Conservation (phyloP, 108 stramenopile genomes). For the Cyclotella choctawhatcheeana region DNA sequence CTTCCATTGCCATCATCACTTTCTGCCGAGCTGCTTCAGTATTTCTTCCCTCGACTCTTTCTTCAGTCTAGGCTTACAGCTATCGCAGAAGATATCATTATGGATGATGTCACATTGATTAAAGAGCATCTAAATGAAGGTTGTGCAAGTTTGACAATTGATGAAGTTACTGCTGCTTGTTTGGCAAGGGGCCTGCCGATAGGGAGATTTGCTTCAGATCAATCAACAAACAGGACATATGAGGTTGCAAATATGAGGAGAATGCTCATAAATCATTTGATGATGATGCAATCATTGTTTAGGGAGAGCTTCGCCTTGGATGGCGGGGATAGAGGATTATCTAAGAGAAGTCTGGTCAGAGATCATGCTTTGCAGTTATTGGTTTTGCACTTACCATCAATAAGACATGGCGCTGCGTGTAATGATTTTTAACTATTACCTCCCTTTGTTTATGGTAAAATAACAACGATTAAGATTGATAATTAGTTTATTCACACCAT, state of each 20-base stretch:
- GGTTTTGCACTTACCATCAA: slow-evolving; percentile 36
- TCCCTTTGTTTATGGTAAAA: not conserved
- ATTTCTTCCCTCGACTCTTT: slow-evolving; percentile 16
- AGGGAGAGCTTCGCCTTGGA: not conserved
- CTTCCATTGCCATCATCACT: slow-evolving; percentile 17
- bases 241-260: slow-evolving; percentile 23
- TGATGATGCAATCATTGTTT: slow-evolving; percentile 30
- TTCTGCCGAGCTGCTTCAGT: slow-evolving; percentile 21
- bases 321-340: not conserved
- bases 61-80: slow-evolving; percentile 16
- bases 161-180: slow-evolving; percentile 7
- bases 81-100: slow-evolving; percentile 35
- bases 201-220: slow-evolving; percentile 4
- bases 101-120: slow-evolving; percentile 37
- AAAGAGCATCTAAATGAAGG: slow-evolving; percentile 21
- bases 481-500: not conserved
- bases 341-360: slow-evolving; percentile 34
- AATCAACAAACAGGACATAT: not conserved
- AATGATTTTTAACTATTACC: not conserved
- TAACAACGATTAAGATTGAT: slow-evolving; percentile 8
- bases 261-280: slow-evolving; percentile 35
- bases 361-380: slow-evolving; percentile 36
- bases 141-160: slow-evolving; percentile 16
- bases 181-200: slow-evolving; percentile 12
- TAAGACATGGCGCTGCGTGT: slow-evolving; percentile 25